Conservation (phyloP, 1,284 basidiomycete genomes). For the Calocybe gambosa region DNA sequence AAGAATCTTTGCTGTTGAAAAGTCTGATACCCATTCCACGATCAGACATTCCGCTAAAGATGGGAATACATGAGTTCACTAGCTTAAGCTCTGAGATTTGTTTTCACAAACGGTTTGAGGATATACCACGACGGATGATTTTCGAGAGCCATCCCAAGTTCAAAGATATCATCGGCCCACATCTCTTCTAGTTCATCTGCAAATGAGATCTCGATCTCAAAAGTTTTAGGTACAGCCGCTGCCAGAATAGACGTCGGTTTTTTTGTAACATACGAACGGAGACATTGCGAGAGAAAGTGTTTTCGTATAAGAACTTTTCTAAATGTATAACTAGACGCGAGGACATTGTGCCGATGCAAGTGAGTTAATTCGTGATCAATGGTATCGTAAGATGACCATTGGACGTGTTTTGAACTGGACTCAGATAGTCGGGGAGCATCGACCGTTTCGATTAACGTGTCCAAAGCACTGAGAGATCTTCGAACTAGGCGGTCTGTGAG, state of each 20-base stretch:
- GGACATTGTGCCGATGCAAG: slow-evolving; percentile 37
- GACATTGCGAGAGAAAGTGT: slow-evolving; percentile 81
- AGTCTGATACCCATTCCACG: slow-evolving; percentile 92
- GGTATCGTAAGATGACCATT: slow-evolving; percentile 81
- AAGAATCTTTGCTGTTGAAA: slow-evolving; percentile 73
- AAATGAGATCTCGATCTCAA: slow-evolving; percentile 85
- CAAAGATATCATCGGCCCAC: slow-evolving; percentile 91
- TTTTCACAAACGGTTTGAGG: slow-evolving; percentile 68
- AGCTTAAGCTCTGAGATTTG: neutral
- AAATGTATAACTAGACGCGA: slow-evolving; percentile 86
- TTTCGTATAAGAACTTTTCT: slow-evolving; percentile 94
- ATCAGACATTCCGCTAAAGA: slow-evolving; percentile 80
- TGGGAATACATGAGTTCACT: slow-evolving; percentile 3
- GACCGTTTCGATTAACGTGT: slow-evolving; percentile 25
- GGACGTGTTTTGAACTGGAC: slow-evolving; percentile 37
- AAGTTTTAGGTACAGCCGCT: slow-evolving; percentile 70
- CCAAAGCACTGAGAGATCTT: slow-evolving; percentile 46
- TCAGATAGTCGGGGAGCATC: slow-evolving; percentile 15
- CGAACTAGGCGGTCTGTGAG: slow-evolving; percentile 68
- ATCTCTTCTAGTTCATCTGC: slow-evolving; percentile 95
- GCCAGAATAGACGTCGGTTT: slow-evolving; percentile 51
- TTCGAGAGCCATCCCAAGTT: slow-evolving; percentile 66
- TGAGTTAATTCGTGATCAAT: slow-evolving; percentile 74
- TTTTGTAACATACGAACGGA: slow-evolving; percentile 74
- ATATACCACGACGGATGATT: slow-evolving; percentile 74